Conservation (phyloP, 495 filamentous ascomycete species). For the Parathielavia hyrcaniae region DNA sequence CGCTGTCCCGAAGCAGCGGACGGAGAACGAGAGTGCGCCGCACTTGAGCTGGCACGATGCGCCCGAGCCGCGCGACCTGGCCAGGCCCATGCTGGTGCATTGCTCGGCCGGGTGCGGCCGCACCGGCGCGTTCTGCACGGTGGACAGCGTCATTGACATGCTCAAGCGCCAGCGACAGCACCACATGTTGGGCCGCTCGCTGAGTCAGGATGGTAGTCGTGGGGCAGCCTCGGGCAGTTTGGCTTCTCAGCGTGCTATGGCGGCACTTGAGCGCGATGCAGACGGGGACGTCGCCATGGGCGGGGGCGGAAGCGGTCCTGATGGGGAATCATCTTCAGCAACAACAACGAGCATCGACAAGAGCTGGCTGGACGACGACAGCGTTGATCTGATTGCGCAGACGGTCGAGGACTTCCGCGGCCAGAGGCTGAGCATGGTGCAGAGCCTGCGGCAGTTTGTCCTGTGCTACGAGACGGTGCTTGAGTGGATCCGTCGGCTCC, state of each 20-base stretch:
- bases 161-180: conserved; percentile 66
- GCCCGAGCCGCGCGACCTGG: conserved; percentile 46
- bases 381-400: conserved; percentile 70
- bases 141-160: conserved; percentile 91
- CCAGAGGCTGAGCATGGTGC: conserved; percentile 93
- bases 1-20: conserved; percentile 10
- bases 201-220: neutral
- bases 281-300: conserved; percentile 45
- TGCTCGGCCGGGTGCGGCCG: conserved; percentile 94
- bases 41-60: conserved; percentile 43
- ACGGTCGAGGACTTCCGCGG: conserved; percentile 84
- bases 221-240: neutral
- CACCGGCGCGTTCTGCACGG: conserved; percentile 93
- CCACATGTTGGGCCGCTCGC: neutral
- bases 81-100: conserved; percentile 79
- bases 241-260: neutral
- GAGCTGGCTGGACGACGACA: conserved; percentile 46
- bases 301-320: conserved; percentile 2
- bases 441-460: conserved; percentile 89
- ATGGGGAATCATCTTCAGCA: neutral
- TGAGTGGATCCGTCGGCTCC: conserved; percentile 64
- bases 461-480: conserved; percentile 93
- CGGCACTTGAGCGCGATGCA: conserved; percentile 13
- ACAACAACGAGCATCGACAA: conserved; percentile 26
- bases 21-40: conserved; percentile 15